Percentiles rank a stretch among this genome's conserved stretches.
phyloP scores from a whole-genome alignment of 345 rosid species.

The Raphanus raphanistrum region DNA sequence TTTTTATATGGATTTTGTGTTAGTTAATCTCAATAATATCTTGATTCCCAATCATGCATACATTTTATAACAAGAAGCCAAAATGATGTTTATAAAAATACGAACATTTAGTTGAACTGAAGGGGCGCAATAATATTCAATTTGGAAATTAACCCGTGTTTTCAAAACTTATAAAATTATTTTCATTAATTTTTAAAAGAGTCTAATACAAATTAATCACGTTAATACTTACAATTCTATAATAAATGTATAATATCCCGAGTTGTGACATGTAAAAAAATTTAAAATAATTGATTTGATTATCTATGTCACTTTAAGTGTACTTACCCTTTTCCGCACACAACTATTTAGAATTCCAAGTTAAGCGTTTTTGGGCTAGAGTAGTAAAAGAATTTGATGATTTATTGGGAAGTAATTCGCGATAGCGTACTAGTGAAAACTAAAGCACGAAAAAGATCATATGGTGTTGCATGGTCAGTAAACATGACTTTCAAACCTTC shows the following conservation, averaged over 20 bases:
- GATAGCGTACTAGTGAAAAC: no score
- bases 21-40: not conserved
- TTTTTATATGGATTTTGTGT: not conserved
- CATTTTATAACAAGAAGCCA: not conserved
- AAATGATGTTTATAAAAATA: not conserved
- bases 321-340: no score
- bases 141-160: slow-evolving; percentile 3
- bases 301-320: no score
- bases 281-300: no score
- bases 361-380: no score
- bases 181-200: not conserved
- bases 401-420: no score
- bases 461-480: no score
- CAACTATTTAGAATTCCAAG: no score
- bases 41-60: not conserved
- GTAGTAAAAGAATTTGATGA: no score
- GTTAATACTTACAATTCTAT: not conserved
- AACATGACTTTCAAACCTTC: no score
- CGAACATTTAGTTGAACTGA: not conserved
- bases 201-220: not conserved
- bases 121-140: not conserved
- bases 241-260: not conserved
- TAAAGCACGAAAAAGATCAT: no score
- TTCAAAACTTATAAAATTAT: not conserved
- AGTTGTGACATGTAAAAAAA: no score